These are phyloP conservation scores for Lepidium didymum DNA, from an alignment of 345 rosid genomes.

Conservation along the genomic window DNA sequence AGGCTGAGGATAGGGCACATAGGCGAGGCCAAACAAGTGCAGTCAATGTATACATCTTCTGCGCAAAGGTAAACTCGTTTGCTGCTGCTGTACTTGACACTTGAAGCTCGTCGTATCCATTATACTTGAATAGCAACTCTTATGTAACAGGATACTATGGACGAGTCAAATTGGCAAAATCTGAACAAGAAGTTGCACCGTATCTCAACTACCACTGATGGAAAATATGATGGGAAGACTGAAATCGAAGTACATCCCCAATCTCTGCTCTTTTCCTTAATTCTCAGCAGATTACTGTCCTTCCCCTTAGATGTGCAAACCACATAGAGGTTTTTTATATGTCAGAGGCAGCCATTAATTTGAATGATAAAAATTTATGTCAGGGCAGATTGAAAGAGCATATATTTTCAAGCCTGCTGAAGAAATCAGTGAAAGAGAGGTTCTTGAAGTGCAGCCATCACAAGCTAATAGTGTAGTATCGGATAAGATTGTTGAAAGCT, in stretches of 20 bases:
- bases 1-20: conserved; percentile 98
- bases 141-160: conserved; percentile 61
- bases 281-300: conserved; percentile 3
- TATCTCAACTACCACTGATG: conserved; percentile 83
- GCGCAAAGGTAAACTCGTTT: conserved; percentile 61
- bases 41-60: conserved; percentile 79
- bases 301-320: not conserved
- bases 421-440: conserved; percentile 33
- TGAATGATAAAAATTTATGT: not conserved
- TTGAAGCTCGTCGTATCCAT: conserved; percentile 13
- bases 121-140: not conserved
- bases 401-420: conserved; percentile 42
- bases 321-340: not conserved
- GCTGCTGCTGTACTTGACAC: not conserved
- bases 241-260: conserved; percentile 54
- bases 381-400: conserved; percentile 61
- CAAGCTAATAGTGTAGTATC: conserved; percentile 25
- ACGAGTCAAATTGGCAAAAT: conserved; percentile 69
- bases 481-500: conserved; percentile 26
- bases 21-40: conserved; percentile 85
- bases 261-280: conserved; percentile 2
- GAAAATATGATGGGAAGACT: conserved; percentile 78
- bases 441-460: conserved; percentile 27
- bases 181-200: conserved; percentile 69
- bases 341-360: conserved; percentile 10